Conservation (phyloP, 2,329 filamentous ascomycete species). For the Neoarthrinium moseri region DNA sequence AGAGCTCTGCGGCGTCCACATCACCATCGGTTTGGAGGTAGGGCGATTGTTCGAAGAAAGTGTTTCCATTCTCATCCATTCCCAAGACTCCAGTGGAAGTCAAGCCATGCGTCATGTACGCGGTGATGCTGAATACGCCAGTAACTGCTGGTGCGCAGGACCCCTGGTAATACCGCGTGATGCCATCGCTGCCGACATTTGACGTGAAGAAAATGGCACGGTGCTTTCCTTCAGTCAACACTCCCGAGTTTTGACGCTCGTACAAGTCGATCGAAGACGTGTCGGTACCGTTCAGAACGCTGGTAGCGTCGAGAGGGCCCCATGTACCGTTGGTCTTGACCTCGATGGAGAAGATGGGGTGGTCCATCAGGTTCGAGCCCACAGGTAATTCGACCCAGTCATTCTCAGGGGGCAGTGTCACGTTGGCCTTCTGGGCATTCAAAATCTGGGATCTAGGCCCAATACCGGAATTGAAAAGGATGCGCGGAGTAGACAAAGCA, state of each 20-base stretch:
- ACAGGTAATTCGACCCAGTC: slow-evolving; percentile 26
- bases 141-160: slow-evolving; percentile 16
- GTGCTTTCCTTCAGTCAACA: slow-evolving; percentile 20
- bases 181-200: slow-evolving; percentile 18
- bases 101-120: slow-evolving; percentile 23
- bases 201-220: slow-evolving; percentile 22
- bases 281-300: slow-evolving; percentile 1
- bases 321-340: slow-evolving; percentile 23
- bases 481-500: slow-evolving; percentile 20
- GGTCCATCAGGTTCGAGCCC: slow-evolving; percentile 19
- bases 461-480: slow-evolving; percentile 24
- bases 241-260: slow-evolving; percentile 17
- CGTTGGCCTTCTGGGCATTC: slow-evolving; percentile 1
- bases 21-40: slow-evolving; percentile 21
- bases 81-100: slow-evolving; percentile 20
- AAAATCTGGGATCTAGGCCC: slow-evolving; percentile 6
- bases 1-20: slow-evolving; percentile 8
- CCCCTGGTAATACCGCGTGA: slow-evolving; percentile 22
- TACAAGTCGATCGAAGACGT: slow-evolving; percentile 13
- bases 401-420: slow-evolving; percentile 17
- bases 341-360: slow-evolving; percentile 24
- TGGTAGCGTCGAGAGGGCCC: not conserved
- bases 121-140: slow-evolving; percentile 16
- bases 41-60: slow-evolving; percentile 18
- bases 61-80: slow-evolving; percentile 20